Base-by-base conservation (phyloP, 768 basidiomycete species). In the Suillus alpinus region DNA sequence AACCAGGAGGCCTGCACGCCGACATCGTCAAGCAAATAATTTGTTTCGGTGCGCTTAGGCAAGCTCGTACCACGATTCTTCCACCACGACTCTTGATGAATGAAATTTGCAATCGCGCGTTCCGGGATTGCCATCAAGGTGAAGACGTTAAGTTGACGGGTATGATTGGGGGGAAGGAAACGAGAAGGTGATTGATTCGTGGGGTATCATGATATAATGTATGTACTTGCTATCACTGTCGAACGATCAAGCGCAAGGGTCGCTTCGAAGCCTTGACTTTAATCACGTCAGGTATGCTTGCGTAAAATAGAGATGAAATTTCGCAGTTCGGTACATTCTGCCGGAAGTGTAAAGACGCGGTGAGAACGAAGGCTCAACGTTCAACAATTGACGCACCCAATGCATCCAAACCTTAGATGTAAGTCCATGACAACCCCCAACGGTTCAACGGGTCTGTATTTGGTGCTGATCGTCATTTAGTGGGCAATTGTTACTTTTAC, bases 41-140 rank as follows among this genome's bases (percentile, higher is more conserved):
- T 12, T 18, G 10, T 18, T 36, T 37, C 20, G 20, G 18, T 36
- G 10, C 31, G 20, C 32, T 36, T n/a, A 23, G 49, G 7, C 40
- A 16, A 62, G 37, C 23, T 29, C 77, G 46, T 65, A 86, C 86
- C 85, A 62, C 77, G 77, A 72, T 87, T 86, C 58, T 66, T 77
- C 86, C 85, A 86, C 86, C 86, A 87, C 13, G 76, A 74, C 14
- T 84, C 85, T 62, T 72, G 71, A 68, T 87, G 80, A 57, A 88
- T 81, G 68, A 85, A 84, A 68, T 86, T 82, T 52, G 81, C 78
- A 37, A 87, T 73, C 14, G 86, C 81, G 80, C 79, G 81, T 69
- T 79, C 81, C 47, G 81, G 79, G 29, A 75, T 62, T 16, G 76
- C 39, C 71, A 71, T 73, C 37, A 66, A 57, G 68, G 61, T 6